Evolutionary conservation across 768 basidiomycete species (phyloP), one percentile per base, ranked within the genome.

Genomic region (Rhodocollybia butyracea): DNA sequence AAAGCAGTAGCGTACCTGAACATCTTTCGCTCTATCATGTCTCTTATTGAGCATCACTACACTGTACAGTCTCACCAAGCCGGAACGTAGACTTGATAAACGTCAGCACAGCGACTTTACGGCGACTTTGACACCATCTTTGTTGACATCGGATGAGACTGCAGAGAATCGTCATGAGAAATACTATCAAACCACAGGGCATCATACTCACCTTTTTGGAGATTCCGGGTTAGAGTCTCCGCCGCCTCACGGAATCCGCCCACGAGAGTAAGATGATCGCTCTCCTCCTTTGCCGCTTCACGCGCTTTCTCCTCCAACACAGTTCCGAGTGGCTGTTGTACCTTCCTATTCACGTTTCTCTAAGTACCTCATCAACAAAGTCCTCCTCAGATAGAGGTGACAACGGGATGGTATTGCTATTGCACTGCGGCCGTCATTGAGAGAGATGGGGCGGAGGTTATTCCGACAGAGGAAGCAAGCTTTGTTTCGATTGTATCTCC

Each of bases 131-230:
- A 89, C 81, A 0, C 90, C 93, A 32, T 96, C 92, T 74, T 98
- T 97, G 66, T 86, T 90, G 54, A 98, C 94, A 71, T 98, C 95
- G 70, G 93, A 98, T 1, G 94, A 94, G 36, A 88, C 94, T n/a
- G n/a, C n/a, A n/a, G n/a, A n/a, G n/a, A 96, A 61, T 22, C 46
- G 27, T 53, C 15, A 54, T 11, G 11, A 22, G 32, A 46, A 8
- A 15, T 5, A 24, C 54, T 8, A 10, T n/a, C n/a, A 7, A 6
- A 3, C 31, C 10, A 7, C 11, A 26, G 54, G 40, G 5, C 29
- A 12, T 17, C 17, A 66, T 82, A 46, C 55, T 91, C 94, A 67
- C 68, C 27, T 54, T 26, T 34, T 57, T 62, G n/a, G n/a, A n/a
- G n/a, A n/a, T n/a, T n/a, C n/a, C n/a, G n/a, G n/a, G n/a, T n/a